Evolutionary conservation across 2,329 filamentous ascomycete genomes (phyloP), one percentile per base, ranked within the genome.

Genomic region (Ilyonectria sp.): DNA sequence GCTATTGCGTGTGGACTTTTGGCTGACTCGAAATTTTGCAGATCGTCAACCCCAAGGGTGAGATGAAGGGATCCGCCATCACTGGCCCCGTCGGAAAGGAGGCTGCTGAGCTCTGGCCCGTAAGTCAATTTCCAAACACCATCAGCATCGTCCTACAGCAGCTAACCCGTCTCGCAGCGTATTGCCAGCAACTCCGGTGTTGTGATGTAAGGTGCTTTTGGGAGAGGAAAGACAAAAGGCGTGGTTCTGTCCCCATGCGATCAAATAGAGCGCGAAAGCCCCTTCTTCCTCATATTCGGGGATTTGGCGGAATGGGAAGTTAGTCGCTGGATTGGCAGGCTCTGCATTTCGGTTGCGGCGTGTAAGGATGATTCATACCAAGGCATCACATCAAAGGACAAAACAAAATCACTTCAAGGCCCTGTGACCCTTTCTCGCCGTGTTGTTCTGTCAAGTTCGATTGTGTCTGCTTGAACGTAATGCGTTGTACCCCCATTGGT

Each of bases 41-140:
- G 93, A 99, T 99, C 82, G 96, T 99, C 90, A 99, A 99, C 91
- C 94, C 95, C 86, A 99, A 99, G 93, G 96, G 96, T 88, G 96
- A 99, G 90, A 99, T 99, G 96, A 99, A 99, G 93, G 96, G 96
- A 83, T 98, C 94, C 76, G 96, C 96, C 85, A 99, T 99, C 85
- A 99, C 96, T 79, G 96, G 96, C 79, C 96, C 96, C 80, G 95
- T 99, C 83, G 96, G 95, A 86, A 99, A 99, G 93, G 96, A 99
- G 89, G 96, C 96, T 84, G 96, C 96, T 85, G 96, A 99, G 89
- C 91, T 99, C 81, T 99, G 96, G 96, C 96, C 96, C 84, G 94
- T 95, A 90, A 87, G 93, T 90, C 71, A 3, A 23, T 29, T 23
- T 19, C 17, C n/a, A 3, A 4, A 2, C 19, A 3, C 37, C 29